Conservation (phyloP, 73 alveolate species). For the Paraurostyla sp. region DNA sequence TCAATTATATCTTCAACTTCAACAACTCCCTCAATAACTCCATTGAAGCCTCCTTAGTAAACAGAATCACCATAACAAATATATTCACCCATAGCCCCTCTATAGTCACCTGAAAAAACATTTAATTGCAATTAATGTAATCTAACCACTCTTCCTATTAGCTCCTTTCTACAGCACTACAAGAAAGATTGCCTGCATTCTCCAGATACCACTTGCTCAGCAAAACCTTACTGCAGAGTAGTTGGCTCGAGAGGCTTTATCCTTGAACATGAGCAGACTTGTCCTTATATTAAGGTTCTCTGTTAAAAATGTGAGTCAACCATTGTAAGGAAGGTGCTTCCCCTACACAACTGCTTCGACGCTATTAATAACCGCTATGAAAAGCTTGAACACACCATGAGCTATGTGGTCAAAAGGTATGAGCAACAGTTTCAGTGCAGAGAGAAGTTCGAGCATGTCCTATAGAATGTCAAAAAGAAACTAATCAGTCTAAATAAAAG, state of each 20-base stretch:
- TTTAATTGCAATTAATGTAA: constrained; percentile 24
- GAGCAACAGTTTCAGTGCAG: neutral
- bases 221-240: constrained; percentile 40
- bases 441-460: neutral
- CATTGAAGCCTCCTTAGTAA: no score
- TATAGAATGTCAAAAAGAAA: neutral
- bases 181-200: constrained; percentile 7
- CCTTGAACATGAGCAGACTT: neutral
- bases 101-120: neutral
- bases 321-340: neutral
- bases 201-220: neutral
- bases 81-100: neutral
- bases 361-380: neutral
- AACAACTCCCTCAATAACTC: no score
- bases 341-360: constrained; percentile 22
- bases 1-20: no score
- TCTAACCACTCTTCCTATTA: neutral
- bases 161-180: neutral
- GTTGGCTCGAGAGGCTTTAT: constrained; percentile 21
- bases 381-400: neutral
- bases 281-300: neutral
- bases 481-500: constrained; percentile 1
- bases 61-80: neutral
- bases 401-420: neutral
- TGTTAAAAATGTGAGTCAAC: constrained; percentile 42